These are phyloP conservation scores for Aspergillus sparsus DNA, from an alignment of 495 filamentous ascomycete genomes.

Conservation along the genomic window DNA sequence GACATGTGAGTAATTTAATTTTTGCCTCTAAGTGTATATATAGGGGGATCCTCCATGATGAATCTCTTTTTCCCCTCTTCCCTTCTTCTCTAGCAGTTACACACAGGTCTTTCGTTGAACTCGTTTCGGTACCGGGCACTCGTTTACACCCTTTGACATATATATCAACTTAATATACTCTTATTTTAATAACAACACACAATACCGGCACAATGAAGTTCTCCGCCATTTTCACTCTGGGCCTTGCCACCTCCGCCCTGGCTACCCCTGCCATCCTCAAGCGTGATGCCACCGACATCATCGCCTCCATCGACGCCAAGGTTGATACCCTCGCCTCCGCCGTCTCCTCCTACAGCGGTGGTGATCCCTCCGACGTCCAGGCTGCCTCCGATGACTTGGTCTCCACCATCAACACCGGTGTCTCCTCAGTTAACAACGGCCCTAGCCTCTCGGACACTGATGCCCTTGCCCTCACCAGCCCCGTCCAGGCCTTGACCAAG, in stretches of 20 bases:
- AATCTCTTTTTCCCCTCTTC: background rate
- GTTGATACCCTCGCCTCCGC: constrained; percentile 37
- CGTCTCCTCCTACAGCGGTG: constrained; percentile 37
- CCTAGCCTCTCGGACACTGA: constrained; percentile 31
- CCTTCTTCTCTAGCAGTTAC: constrained; percentile 12
- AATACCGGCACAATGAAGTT: constrained; percentile 42
- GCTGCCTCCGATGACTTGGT: constrained; percentile 36
- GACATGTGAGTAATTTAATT: constrained; percentile 23
- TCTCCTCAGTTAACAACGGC: constrained; percentile 26
- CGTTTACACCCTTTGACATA: constrained; percentile 34
- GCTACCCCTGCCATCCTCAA: constrained; percentile 31
- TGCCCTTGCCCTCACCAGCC: constrained; percentile 34
- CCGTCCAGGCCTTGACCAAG: constrained; percentile 36
- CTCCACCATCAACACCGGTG: constrained; percentile 35
- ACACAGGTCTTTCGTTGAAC: constrained; percentile 20
- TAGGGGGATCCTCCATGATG: constrained; percentile 7
- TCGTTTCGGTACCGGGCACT: constrained; percentile 24
- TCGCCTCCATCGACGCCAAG: constrained; percentile 32
- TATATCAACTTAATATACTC: constrained; percentile 16
- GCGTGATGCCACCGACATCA: constrained; percentile 37
- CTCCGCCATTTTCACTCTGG: constrained; percentile 36
- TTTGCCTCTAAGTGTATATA: constrained; percentile 20
- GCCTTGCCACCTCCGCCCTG: constrained; percentile 28
- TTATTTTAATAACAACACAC: constrained; percentile 13
- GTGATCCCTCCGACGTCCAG: constrained; percentile 33